Evolutionary conservation across 2,329 filamentous ascomycete species (phyloP), one percentile per base, ranked within the genome.

Genomic region (Ambrosiella beaveri): DNA sequence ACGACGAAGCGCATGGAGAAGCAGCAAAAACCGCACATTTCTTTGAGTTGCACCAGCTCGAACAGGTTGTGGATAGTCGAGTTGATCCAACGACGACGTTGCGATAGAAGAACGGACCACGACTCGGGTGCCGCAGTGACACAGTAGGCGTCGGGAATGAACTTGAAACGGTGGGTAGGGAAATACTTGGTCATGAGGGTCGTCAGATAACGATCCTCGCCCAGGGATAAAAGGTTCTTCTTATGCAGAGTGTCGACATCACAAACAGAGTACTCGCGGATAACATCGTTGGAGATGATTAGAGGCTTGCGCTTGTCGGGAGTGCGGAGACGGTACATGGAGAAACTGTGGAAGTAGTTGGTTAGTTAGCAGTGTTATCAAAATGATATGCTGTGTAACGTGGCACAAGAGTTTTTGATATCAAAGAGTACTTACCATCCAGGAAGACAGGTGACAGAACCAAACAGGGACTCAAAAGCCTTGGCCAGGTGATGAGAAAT

Each of bases 111-210:
- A 65, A 98, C 88, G 66, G 84, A 86, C 88, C 90, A 98, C 27
- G 85, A 87, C 66, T 97, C 89, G 1, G 93, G 93, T 0, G 93
- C 93, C 49, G 91, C 91, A 1, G 93, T 98, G 66, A 87, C 84
- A 64, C 90, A 94, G 69, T 89, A 93, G 7, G 93, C 93, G 70
- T 95, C 88, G 0, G 90, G 81, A 56, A 96, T 79, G 69, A 97
- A 98, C 71, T 97, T 98, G 78, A 88, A 97, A 0, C 86, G 85
- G 89, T 96, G 96, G 64, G 75, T 75, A 1, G 93, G 91, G 77
- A 97, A 97, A 72, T 97, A 82, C 73, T 95, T 97, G 61, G 88
- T 95, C 93, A 98, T 97, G 60, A 98, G 75, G 0, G 93, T 98
- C 1, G 93, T 98, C 61, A 98, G 77, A 70, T 87, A 97, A 74